phyloP scores from a whole-genome alignment of 2,329 filamentous ascomycete species.

The Aspergillus hortae region DNA sequence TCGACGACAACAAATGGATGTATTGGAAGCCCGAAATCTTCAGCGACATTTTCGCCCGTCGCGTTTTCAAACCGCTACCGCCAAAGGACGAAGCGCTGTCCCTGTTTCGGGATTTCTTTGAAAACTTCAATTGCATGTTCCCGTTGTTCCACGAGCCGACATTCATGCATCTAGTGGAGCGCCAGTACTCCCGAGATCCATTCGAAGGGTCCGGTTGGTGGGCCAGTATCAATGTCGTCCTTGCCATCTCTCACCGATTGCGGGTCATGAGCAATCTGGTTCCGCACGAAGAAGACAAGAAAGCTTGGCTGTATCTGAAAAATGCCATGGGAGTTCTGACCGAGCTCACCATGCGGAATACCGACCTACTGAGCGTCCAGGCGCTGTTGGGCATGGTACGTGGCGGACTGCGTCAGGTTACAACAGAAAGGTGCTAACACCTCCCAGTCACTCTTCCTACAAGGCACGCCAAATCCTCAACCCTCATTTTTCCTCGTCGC shows the following conservation, averaged over 20 bases:
- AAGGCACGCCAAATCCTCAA: constrained; percentile 94
- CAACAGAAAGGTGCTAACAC: constrained; percentile 7
- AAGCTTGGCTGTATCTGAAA: constrained; percentile 93
- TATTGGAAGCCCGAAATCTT: constrained; percentile 99
- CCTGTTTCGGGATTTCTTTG: constrained; percentile 88
- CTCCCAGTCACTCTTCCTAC: constrained; percentile 72
- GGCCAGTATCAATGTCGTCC: constrained; percentile 89
- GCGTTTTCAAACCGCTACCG: constrained; percentile 78
- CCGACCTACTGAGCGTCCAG: constrained; percentile 90
- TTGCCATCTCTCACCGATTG: constrained; percentile 89
- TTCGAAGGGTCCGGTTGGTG: constrained; percentile 98
- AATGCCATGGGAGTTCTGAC: constrained; percentile 92
- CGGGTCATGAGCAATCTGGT: constrained; percentile 95
- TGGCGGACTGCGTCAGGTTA: background rate
- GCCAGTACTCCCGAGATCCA: constrained; percentile 87
- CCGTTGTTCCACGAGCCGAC: constrained; percentile 96
- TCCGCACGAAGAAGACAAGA: constrained; percentile 84
- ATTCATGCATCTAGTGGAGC: constrained; percentile 95
- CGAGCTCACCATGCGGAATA: constrained; percentile 93
- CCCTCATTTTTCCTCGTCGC: constrained; percentile 88
- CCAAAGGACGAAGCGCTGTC: constrained; percentile 83
- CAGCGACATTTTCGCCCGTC: constrained; percentile 81
- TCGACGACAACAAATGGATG: constrained; percentile 92
- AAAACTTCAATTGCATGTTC: constrained; percentile 99
- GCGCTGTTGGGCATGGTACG: constrained; percentile 81